These are phyloP conservation scores for Pleurotus sapidus DNA, from an alignment of 768 basidiomycete species.

Conservation along the genomic window DNA sequence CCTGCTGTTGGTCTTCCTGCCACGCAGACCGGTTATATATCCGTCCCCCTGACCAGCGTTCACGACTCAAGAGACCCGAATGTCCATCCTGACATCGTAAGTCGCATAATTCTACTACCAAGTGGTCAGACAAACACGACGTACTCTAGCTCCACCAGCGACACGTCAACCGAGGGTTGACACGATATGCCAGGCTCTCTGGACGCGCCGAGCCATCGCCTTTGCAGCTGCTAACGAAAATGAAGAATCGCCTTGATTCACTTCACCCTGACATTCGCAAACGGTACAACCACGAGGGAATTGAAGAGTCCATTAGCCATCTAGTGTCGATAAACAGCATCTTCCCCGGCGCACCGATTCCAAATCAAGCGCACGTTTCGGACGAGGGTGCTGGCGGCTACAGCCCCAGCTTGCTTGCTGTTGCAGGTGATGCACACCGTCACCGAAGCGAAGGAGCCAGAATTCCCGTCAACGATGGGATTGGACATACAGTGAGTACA, in stretches of 20 bases:
- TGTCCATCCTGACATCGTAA: constrained; percentile 1
- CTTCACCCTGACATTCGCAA: constrained; percentile 1
- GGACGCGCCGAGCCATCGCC: constrained; percentile 5
- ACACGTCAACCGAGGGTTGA: constrained; percentile 6
- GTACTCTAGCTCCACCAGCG: constrained; percentile 4
- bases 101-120: neutral
- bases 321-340: neutral
- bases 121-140: neutral
- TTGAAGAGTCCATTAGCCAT: constrained; percentile 3
- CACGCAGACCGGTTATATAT: neutral
- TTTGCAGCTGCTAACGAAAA: neutral
- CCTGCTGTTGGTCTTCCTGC: constrained; percentile 2
- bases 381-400: neutral
- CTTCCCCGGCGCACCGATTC: neutral
- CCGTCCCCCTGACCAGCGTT: neutral
- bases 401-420: neutral
- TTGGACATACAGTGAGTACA: constrained; percentile 5
- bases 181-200: neutral
- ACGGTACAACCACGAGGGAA: constrained; percentile 6
- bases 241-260: constrained; percentile 2
- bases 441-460: neutral
- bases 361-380: constrained; percentile 1
- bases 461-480: constrained; percentile 3
- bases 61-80: neutral
- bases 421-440: constrained; percentile 2